Base-by-base conservation (phyloP, 2,329 filamentous ascomycete genomes). In the Cordyceps javanica region DNA sequence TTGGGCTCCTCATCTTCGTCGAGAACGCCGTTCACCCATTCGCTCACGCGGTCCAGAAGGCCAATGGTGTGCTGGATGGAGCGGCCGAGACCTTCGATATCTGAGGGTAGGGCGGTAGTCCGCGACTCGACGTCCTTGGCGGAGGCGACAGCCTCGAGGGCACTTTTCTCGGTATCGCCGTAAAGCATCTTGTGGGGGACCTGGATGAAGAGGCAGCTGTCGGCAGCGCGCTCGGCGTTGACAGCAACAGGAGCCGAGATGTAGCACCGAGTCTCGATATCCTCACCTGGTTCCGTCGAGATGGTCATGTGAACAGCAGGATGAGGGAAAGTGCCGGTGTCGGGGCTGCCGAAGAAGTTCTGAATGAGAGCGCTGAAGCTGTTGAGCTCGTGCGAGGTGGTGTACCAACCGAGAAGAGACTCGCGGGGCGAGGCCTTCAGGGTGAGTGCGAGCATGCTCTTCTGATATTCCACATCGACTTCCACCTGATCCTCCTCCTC, bases 381-480 rank as follows among this genome's bases (percentile, higher is more conserved):
- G 85, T 99, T 97, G 70, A 99, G 85, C 77, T 97, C 93, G 73
- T 90, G 88, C 70, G 89, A 92, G 51, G 94, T 99, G 62, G 94
- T 96, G 78, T 99, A 99, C 94, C 94, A 99, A 69, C 94, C 94
- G 61, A 99, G 88, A 59, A 99, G 84, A 56, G 91, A 86, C 76
- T 99, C 94, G 75, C 91, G 90, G 52, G 94, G 94, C 74, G 91
- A 89, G 59, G 92, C 93, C 77, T 93, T 93, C 66, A 97, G 86
- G 73, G 96, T 93, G 67, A 99, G 81, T 60, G 90, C 88, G 59
- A 97, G 87, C 94, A 99, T 99, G 75, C 93, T 92, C 84, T 97
- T 97, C 79, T 99, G 94, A 77, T 97, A 99, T 77, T 99, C 94
- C 82, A 99, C 96, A 73, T 99, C 94, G 63, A 99, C 94, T 77